Evolutionary conservation across 768 basidiomycete species (phyloP), one percentile per base, ranked within the genome.

Genomic region (Xanthoconium purpureum): DNA sequence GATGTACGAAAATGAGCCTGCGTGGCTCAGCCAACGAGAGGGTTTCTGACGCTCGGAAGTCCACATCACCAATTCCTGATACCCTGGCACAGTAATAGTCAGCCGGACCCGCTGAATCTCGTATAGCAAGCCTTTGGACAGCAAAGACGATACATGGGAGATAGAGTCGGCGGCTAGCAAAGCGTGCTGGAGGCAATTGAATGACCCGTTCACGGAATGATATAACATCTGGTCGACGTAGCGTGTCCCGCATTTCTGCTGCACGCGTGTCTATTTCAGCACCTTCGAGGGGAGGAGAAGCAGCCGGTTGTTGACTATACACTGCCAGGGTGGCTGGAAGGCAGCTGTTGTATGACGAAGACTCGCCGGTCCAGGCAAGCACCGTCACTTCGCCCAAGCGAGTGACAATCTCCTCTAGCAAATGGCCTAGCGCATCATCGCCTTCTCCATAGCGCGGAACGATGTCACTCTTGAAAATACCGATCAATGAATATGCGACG

Each of bases 271-370:
- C 20, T 46, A 57, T 47, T 2, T 24, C 2, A 4, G 24, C 24
- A 4, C 17, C 48, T 0, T 36, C 28, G 13, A 39, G 18, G 7
- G 18, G 5, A 13, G 15, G 8, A 4, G 6, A 3, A 0, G 50
- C 39, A 0, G 11, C n/a, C n/a, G n/a, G n/a, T n/a, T n/a, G 9
- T 14, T 30, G 35, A 3, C 14, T 38, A 11, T 57, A 61, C 8
- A 51, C 44, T 1, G 24, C 20, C 15, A 61, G 39, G 13, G 52
- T 30, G 12, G 11, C 36, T 0, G 60, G 59, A 28, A 62, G 51
- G 24, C 60, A 62, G 11, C 59, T 62, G 12, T 62, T 62, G 28
- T 62, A 63, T 13, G 28, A 8, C 1, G 56, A 62, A 3, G 62
- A 39, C 17, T 45, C 29, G 15, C 61, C 61, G 3, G 35, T n/a